phyloP scores from a whole-genome alignment of 331 rosid species.

The Saraca asoca region DNA sequence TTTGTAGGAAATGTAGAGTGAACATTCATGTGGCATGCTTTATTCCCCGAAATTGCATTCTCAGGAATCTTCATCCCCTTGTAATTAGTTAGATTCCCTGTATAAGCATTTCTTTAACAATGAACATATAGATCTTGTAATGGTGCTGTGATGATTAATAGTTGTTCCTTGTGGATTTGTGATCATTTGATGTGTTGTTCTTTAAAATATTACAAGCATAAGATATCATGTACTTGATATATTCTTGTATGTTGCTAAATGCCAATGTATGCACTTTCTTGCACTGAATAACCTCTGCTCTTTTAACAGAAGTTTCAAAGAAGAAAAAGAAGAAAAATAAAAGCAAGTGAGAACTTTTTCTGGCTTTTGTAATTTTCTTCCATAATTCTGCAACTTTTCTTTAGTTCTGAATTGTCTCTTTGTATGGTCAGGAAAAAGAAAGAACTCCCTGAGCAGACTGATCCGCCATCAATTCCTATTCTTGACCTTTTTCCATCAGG shows the following conservation, averaged over 20 bases:
- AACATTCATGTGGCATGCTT: too few relatives aligned
- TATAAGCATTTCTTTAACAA: not conserved
- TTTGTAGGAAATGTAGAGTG: not conserved
- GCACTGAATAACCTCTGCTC: conserved; percentile 27
- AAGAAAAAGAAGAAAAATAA: conserved; percentile 90
- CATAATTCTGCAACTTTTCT: not conserved
- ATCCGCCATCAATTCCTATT: conserved; percentile 83
- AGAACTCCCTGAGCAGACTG: conserved; percentile 53
- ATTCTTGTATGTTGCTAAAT: conserved; percentile 11
- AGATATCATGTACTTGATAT: not conserved
- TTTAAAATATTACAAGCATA: not conserved
- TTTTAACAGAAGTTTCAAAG: conserved; percentile 63
- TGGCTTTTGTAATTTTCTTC: conserved; percentile 26
- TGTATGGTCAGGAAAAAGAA: conserved; percentile 71
- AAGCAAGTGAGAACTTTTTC: conserved; percentile 73
- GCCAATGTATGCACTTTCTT: not conserved
- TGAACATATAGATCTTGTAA: conserved; percentile 1
- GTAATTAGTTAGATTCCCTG: not conserved
- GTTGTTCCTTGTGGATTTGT: not conserved
- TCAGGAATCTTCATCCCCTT: too few relatives aligned
- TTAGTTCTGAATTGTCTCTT: conserved; percentile 29
- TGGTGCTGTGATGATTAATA: not conserved
- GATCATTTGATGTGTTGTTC: not conserved
- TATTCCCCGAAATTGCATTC: too few relatives aligned
- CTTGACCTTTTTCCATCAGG: conserved; percentile 75